These are phyloP conservation scores for Linum usitatissimum DNA, from an alignment of 345 rosid species.

Conservation along the genomic window DNA sequence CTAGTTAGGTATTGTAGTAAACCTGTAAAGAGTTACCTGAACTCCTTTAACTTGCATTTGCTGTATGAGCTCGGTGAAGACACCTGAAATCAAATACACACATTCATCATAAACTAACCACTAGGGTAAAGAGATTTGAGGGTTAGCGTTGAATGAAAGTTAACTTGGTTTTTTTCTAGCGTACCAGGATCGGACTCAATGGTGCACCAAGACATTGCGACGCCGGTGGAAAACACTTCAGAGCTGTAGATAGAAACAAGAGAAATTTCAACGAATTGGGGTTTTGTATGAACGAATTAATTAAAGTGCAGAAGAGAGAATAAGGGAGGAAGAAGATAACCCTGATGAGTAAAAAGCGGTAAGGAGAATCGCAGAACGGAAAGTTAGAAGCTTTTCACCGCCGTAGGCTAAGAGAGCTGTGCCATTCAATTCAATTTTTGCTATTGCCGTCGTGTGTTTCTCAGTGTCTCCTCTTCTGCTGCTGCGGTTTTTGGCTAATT, in stretches of 20 bases:
- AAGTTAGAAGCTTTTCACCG: too few species aligned
- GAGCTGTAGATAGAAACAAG: background rate
- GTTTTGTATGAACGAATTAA: too few species aligned
- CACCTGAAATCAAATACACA: slow-evolving; percentile 44
- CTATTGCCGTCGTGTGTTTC: too few species aligned
- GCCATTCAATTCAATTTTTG: too few species aligned
- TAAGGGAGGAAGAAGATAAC: too few species aligned
- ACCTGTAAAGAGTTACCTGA: slow-evolving; percentile 38
- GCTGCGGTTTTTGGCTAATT: too few species aligned
- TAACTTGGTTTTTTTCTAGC: background rate
- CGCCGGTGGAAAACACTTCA: slow-evolving; percentile 18
- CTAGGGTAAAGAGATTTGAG: background rate
- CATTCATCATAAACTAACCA: background rate
- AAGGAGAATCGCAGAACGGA: too few species aligned
- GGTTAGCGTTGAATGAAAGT: background rate
- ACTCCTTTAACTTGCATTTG: slow-evolving; percentile 98
- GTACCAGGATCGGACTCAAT: slow-evolving; percentile 97
- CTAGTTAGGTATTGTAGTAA: background rate
- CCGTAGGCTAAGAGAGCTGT: too few species aligned
- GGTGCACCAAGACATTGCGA: slow-evolving; percentile 95
- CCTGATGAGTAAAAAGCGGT: too few species aligned
- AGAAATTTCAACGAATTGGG: too few species aligned
- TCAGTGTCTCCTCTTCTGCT: too few species aligned
- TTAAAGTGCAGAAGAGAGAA: too few species aligned
- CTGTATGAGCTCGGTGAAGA: slow-evolving; percentile 94